Evolutionary conservation across 805 yeast genomes (phyloP), one percentile per base, ranked within the genome.

Genomic region (Priceomyces medius): DNA sequence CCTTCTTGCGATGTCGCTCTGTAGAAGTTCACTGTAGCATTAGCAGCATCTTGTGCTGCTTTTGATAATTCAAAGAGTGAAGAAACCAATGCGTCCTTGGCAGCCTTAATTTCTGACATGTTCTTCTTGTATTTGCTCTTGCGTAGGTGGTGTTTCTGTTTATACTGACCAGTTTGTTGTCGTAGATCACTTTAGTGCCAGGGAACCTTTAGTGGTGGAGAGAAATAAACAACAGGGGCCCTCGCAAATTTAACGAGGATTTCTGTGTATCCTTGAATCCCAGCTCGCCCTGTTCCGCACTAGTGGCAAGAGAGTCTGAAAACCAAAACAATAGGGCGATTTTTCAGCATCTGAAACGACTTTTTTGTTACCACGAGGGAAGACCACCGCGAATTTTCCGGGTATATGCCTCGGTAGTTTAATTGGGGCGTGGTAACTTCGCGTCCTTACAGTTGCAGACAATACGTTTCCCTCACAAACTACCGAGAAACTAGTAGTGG

Each of bases 11-110:
- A 13, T 12, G 77, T 58, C 23, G 76, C 69, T 56, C 83, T 81
- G 73, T 83, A 82, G 66, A 85, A 85, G 56, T 82, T 82, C 45
- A 87, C 79, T 24, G 90, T 79, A 18, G 95, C 91, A 23, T 80
- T 65, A 20, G 96, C 88, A 40, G 91, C 88, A 43, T 85, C 90
- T 48, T 77, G 80, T 27, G 96, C 91, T n/a, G 95, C 88, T 56
- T 82, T 87, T 33, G 93, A 81, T 41, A 89, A 77, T 58, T 85
- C 90, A 55, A 83, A 85, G 46, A 89, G 75, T 1, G 96, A 80
- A 31, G 93, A 77, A 43, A 89, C 89, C 13, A 61, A 46, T 10
- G 63, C 50, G 41, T 61, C 64, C 50, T 58, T 59, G 10, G 56
- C 46, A 34, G 40, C 35, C 35, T 54, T 51, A 19, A 49, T 37